phyloP scores from a whole-genome alignment of 495 filamentous ascomycete genomes.

The Acidomyces sp. region DNA sequence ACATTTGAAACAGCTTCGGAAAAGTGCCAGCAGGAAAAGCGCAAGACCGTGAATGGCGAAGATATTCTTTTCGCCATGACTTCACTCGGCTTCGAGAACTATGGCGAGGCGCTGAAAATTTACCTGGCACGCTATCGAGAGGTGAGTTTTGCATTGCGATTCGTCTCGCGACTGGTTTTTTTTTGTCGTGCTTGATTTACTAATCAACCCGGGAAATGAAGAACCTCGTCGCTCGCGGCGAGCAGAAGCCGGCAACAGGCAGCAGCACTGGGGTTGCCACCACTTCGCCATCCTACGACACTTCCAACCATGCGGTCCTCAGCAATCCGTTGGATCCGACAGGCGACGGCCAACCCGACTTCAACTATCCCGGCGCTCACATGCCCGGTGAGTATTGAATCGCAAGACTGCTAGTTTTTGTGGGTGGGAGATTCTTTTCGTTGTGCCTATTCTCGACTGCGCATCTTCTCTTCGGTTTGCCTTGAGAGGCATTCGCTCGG shows the following conservation, averaged over 20 bases:
- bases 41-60: conserved; percentile 97
- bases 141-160: conserved; percentile 45
- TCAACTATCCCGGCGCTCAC: conserved; percentile 25
- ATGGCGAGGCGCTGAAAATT: conserved; percentile 92
- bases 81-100: conserved; percentile 97
- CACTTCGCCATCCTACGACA: conserved; percentile 20
- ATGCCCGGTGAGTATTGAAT: conserved; percentile 9
- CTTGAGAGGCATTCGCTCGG: no score
- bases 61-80: conserved; percentile 99
- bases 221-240: conserved; percentile 29
- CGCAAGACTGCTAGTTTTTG: no score
- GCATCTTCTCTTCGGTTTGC: no score
- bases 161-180: neutral
- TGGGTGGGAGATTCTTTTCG: no score
- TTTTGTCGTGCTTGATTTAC: neutral
- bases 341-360: conserved; percentile 25
- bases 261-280: conserved; percentile 16
- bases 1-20: conserved; percentile 59
- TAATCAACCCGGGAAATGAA: conserved; percentile 14
- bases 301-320: conserved; percentile 24
- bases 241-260: conserved; percentile 24
- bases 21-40: conserved; percentile 98
- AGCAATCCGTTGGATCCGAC: conserved; percentile 25
- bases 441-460: no score
- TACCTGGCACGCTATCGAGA: conserved; percentile 96